These are phyloP conservation scores for Ilyonectria destructans DNA, from an alignment of 2,329 filamentous ascomycete species.

Conservation along the genomic window DNA sequence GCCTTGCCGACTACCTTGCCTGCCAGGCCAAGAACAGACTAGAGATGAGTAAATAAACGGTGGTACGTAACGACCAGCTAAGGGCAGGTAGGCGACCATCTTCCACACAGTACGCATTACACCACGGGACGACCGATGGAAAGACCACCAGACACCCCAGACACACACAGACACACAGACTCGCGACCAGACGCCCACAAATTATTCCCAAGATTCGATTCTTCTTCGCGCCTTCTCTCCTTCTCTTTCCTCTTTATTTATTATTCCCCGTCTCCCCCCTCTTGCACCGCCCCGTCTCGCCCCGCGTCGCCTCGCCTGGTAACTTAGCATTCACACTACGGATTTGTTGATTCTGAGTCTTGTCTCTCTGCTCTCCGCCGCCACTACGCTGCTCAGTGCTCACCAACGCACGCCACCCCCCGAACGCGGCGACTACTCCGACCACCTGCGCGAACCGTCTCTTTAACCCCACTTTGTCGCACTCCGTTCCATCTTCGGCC, in stretches of 20 bases:
- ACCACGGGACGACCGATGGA: background rate
- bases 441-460: conserved; percentile 4
- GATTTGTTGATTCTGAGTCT: background rate
- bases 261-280: background rate
- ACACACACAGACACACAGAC: background rate
- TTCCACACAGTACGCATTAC: background rate
- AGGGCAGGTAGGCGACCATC: background rate
- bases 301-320: too few relatives aligned
- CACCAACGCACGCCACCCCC: background rate
- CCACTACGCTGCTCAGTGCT: background rate
- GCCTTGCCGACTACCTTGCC: background rate
- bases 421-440: background rate
- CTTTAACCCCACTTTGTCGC: conserved; percentile 18
- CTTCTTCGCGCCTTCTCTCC: background rate
- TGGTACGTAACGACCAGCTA: background rate
- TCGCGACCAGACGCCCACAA: background rate
- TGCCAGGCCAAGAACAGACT: background rate
- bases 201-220: background rate
- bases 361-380: background rate
- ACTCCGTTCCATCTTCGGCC: conserved; percentile 17
- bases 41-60: background rate
- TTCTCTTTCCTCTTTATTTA: background rate
- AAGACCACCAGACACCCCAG: background rate
- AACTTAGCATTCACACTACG: background rate
- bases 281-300: background rate